Conservation (phyloP, 352 stramenopile genomes). For the Pythium dissimile region DNA sequence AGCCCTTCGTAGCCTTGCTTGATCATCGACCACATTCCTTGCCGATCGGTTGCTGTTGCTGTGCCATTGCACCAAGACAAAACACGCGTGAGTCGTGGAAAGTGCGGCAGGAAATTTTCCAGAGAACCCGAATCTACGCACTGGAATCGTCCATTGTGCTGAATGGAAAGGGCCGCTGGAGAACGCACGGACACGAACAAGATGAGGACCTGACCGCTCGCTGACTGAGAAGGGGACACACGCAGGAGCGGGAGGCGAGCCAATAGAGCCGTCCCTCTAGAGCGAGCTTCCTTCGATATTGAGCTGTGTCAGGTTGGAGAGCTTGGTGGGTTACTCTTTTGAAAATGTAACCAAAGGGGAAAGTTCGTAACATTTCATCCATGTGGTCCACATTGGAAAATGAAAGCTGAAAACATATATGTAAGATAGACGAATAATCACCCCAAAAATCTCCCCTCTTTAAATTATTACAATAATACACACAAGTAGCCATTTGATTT, state of each 20-base stretch:
- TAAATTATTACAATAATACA: too few relatives aligned
- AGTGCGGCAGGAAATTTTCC: not conserved
- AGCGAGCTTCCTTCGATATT: not conserved
- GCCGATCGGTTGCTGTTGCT: conserved; percentile 36
- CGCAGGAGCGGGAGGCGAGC: too few relatives aligned
- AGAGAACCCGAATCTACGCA: not conserved
- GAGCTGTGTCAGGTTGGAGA: too few relatives aligned
- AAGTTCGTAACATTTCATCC: conserved; percentile 15
- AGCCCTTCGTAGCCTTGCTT: conserved; percentile 82
- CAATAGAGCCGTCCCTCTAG: too few relatives aligned
- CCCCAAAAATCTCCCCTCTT: too few relatives aligned
- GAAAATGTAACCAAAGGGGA: conserved; percentile 1
- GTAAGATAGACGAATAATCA: too few relatives aligned
- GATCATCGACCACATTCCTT: conserved; percentile 79
- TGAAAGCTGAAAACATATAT: too few relatives aligned
- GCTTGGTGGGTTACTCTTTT: too few relatives aligned
- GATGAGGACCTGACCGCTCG: too few relatives aligned
- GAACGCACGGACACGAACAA: too few relatives aligned
- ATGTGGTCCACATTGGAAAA: conserved; percentile 7
- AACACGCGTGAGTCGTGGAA: conserved; percentile 1
- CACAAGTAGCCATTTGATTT: not conserved
- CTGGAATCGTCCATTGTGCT: conserved; percentile 25
- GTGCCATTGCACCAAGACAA: not conserved
- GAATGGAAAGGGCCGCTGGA: not conserved
- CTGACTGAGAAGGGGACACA: too few relatives aligned